A percentile compares a stretch with the other conserved stretches of the same genome.
These are phyloP conservation scores for Deinandra increscens DNA, from an alignment of 129 eudicot species.

Conservation along the genomic window DNA sequence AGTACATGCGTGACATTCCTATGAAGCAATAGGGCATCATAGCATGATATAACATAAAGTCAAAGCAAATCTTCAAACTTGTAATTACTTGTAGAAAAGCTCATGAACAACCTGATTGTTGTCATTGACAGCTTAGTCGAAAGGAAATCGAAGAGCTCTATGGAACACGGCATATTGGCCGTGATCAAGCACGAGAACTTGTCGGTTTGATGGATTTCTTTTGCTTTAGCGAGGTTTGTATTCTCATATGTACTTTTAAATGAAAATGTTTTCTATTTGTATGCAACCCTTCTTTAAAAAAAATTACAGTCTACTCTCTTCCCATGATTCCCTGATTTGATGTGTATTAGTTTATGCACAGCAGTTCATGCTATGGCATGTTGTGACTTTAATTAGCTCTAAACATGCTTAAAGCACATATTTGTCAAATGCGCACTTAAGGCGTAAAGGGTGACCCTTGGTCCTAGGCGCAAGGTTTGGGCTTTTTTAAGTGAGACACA, in stretches of 20 bases:
- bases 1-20: conserved; percentile 6
- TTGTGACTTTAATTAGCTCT: background rate
- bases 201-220: conserved; percentile 97
- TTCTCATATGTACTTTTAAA: conserved; percentile 1
- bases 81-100: conserved; percentile 6
- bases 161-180: conserved; percentile 94
- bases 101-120: conserved; percentile 6
- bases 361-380: background rate
- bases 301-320: background rate
- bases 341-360: background rate
- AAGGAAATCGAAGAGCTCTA: conserved; percentile 72
- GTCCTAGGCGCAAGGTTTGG: too few relatives aligned
- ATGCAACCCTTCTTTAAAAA: background rate
- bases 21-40: conserved; percentile 9
- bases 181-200: conserved; percentile 91
- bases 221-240: conserved; percentile 96
- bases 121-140: conserved; percentile 57
- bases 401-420: background rate
- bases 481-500: too few relatives aligned
- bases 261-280: background rate
- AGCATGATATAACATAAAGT: conserved; percentile 5
- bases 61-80: background rate
- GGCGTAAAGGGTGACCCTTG: too few relatives aligned
- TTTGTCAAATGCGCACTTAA: too few relatives aligned
- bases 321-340: conserved; percentile 2